Evolutionary conservation across 2,329 filamentous ascomycete genomes (phyloP).

Genomic region (Microdochium paspali): DNA sequence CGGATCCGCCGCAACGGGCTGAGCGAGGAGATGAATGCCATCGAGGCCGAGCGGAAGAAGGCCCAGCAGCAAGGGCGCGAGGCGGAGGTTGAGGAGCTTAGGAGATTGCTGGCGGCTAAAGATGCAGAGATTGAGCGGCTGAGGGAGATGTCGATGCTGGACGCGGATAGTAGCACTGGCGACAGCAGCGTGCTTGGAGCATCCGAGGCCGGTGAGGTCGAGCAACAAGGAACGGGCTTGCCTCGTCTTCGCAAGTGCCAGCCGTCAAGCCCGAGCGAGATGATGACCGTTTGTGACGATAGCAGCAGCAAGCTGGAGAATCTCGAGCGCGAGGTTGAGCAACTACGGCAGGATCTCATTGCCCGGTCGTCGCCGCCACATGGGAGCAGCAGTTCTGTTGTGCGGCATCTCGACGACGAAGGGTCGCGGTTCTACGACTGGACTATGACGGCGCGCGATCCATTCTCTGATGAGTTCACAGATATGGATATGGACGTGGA

Average conservation of each 20-base stretch:
- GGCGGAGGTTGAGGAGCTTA: slow-evolving; percentile 38
- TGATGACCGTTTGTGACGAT: not conserved
- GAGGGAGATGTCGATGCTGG: slow-evolving; percentile 39
- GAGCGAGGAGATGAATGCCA: slow-evolving; percentile 48
- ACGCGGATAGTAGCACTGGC: slow-evolving; percentile 26
- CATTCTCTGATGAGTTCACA: slow-evolving; percentile 34
- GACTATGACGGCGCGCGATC: slow-evolving; percentile 39
- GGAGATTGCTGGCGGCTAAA: slow-evolving; percentile 34
- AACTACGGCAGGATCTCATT: slow-evolving; percentile 19
- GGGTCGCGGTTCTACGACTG: slow-evolving; percentile 33
- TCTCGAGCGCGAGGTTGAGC: slow-evolving; percentile 24
- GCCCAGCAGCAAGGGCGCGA: slow-evolving; percentile 26
- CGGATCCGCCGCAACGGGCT: slow-evolving; percentile 45
- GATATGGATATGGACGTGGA: slow-evolving; percentile 19
- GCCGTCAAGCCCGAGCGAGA: no score
- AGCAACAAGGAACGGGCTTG: no score
- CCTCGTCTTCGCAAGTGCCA: no score
- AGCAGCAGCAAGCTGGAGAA: slow-evolving; percentile 9
- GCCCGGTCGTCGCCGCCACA: slow-evolving; percentile 8
- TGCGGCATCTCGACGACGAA: slow-evolving; percentile 16
- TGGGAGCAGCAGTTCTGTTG: slow-evolving; percentile 8
- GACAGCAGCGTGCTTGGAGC: no score
- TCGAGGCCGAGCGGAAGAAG: slow-evolving; percentile 35
- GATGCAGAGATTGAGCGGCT: slow-evolving; percentile 45
- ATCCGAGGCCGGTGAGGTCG: no score